Base-by-base conservation (phyloP, 2,329 filamentous ascomycete genomes). In the Sarocladium oryzae region DNA sequence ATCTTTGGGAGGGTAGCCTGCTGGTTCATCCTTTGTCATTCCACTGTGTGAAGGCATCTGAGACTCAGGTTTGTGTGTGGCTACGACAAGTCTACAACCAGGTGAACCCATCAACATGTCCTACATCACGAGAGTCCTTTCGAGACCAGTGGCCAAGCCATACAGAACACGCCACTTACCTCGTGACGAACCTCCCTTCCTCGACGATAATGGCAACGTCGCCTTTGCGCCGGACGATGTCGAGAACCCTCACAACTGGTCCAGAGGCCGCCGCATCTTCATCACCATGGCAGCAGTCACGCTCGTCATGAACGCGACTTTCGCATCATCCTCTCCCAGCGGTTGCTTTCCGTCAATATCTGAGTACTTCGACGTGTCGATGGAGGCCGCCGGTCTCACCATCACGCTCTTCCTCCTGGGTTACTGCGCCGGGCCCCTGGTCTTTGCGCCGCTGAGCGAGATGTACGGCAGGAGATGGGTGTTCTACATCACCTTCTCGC, bases 391-490 rank as follows among this genome's bases (percentile, higher is more conserved):
- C 0, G 70, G 69, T 2, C 65, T 81, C 8, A 75, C 75, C 1
- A 74, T 78, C 38, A 77, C 76, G 0, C 60, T 81, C 9, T 82
- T 80, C 56, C 65, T 81, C 23, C 66, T 81, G 3, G 78, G 66
- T 3, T 84, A 83, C 61, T 77, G 75, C 54, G 72, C 76, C 2
- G 81, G 81, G 0, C 81, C 81, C 0, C 65, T 84, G 2, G 46
- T 81, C 2, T 83, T 79, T 57, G 79, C 78, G 1, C 80, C 79
- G 0, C 58, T 81, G 18, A 77, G 71, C 33, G 79, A 82, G 61
- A 77, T 81, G 52, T 82, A 77, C 60, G 77, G 78, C 11, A 68
- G 78, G 7, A 59, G 76, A 56, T 76, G 70, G 68, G 71, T 81
- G 43, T 77, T 80, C 56, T 74, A 77, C 59, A 61, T 73, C 43